Evolutionary conservation across 1,284 basidiomycete genomes (phyloP).

Genomic region (Ceratobasidium sp.): DNA sequence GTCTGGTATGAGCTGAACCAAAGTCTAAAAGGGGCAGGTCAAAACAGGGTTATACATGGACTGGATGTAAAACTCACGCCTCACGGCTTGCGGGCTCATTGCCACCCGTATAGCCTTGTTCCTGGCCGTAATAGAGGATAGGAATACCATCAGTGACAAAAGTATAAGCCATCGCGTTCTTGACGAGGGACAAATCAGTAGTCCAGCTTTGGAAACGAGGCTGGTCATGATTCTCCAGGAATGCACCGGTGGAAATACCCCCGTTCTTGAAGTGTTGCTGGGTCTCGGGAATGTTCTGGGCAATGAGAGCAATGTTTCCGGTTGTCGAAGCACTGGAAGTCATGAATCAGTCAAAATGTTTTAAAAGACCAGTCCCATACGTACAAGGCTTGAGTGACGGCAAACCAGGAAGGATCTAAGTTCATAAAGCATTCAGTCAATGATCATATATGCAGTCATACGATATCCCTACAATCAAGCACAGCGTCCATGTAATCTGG

Average conservation of each 20-base stretch:
- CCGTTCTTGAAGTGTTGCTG: constrained; percentile 46
- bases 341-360: not conserved
- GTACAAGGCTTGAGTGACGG: constrained; percentile 28
- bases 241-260: constrained; percentile 51
- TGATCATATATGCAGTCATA: constrained; percentile 46
- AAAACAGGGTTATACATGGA: not conserved
- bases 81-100: constrained; percentile 64
- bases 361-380: not conserved
- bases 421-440: constrained; percentile 48
- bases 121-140: constrained; percentile 64
- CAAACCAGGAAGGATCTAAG: constrained; percentile 28
- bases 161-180: constrained; percentile 55
- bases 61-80: constrained; percentile 60
- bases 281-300: constrained; percentile 48
- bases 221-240: constrained; percentile 57
- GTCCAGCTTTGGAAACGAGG: constrained; percentile 50
- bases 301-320: constrained; percentile 51
- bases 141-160: constrained; percentile 61
- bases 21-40: constrained; percentile 52
- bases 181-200: constrained; percentile 46
- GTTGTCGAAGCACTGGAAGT: constrained; percentile 37
- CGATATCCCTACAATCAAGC: constrained; percentile 57
- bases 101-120: constrained; percentile 59
- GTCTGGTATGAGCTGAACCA: constrained; percentile 63
- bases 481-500: constrained; percentile 57